phyloP scores from a whole-genome alignment of 305 asterid genomes.

The Fraxinus platypoda region DNA sequence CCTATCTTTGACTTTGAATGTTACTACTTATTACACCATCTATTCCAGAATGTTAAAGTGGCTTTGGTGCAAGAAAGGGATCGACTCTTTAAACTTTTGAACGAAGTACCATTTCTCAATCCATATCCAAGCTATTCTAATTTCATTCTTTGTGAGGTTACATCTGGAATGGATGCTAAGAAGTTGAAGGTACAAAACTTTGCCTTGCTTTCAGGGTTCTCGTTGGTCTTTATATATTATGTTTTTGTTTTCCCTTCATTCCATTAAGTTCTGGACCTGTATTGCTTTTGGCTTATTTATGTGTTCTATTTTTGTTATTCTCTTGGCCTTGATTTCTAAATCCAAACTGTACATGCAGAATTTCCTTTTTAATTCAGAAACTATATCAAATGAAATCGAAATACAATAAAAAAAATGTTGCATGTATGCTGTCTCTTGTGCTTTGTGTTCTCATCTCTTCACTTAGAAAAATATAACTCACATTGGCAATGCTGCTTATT shows the following conservation, averaged over 20 bases:
- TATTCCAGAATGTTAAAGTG: conserved; percentile 75
- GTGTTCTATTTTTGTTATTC: neutral
- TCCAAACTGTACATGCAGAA: neutral
- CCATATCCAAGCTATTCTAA: conserved; percentile 91
- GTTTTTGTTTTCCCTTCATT: neutral
- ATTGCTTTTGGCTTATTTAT: neutral
- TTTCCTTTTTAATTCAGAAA: neutral
- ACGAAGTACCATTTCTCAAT: conserved; percentile 81
- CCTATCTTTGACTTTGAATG: neutral
- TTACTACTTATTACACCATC: conserved; percentile 17
- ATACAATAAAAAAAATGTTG: neutral
- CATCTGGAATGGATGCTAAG: conserved; percentile 88
- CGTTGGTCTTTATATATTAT: neutral
- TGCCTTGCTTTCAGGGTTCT: neutral
- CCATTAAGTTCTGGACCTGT: neutral
- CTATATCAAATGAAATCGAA: neutral
- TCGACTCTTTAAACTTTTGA: conserved; percentile 71
- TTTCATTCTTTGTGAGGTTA: conserved; percentile 90
- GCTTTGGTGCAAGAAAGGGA: conserved; percentile 87
- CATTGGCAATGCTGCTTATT: neutral
- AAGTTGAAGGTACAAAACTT: conserved; percentile 68
- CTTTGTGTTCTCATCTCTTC: neutral
- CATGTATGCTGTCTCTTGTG: neutral
- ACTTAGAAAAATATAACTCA: neutral
- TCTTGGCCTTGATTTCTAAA: neutral